Evolutionary conservation across 768 basidiomycete genomes (phyloP).

Genomic region (Daedaleopsis nitida): DNA sequence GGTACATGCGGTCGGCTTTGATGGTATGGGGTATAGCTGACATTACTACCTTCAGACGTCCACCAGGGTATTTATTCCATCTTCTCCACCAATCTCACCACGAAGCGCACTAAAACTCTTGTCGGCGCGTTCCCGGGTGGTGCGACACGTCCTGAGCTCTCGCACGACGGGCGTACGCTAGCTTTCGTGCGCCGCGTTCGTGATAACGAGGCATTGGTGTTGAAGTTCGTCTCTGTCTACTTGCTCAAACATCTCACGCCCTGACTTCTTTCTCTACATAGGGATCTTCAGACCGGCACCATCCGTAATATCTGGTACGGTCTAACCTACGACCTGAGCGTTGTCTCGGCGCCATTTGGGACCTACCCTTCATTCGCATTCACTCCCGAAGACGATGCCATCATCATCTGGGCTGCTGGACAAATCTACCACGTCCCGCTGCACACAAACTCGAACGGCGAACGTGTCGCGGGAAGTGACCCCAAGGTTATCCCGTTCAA

Average conservation of each 20-base stretch:
- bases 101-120: slow-evolving; percentile 49
- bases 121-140: slow-evolving; percentile 65
- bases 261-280: slow-evolving; percentile 25
- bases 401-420: slow-evolving; percentile 77
- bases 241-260: background rate
- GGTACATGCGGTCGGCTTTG: slow-evolving; percentile 37
- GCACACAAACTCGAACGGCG: slow-evolving; percentile 50
- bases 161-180: slow-evolving; percentile 65
- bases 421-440: slow-evolving; percentile 68
- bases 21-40: background rate
- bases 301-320: slow-evolving; percentile 68
- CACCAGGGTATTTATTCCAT: slow-evolving; percentile 74
- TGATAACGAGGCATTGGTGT: slow-evolving; percentile 71
- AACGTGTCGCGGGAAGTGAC: slow-evolving; percentile 44
- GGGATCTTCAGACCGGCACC: slow-evolving; percentile 68
- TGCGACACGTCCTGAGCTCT: slow-evolving; percentile 72
- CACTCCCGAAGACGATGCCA: slow-evolving; percentile 54
- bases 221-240: slow-evolving; percentile 54
- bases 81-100: slow-evolving; percentile 65
- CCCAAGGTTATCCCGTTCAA: slow-evolving; percentile 58
- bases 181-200: slow-evolving; percentile 75
- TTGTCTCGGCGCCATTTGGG: slow-evolving; percentile 73
- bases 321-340: slow-evolving; percentile 64
- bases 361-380: slow-evolving; percentile 80
- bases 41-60: slow-evolving; percentile 46